These are phyloP conservation scores for Pseudisothecium myosuroides DNA, from an alignment of 225 moss, liverwort and hornwort genomes.

Conservation along the genomic window DNA sequence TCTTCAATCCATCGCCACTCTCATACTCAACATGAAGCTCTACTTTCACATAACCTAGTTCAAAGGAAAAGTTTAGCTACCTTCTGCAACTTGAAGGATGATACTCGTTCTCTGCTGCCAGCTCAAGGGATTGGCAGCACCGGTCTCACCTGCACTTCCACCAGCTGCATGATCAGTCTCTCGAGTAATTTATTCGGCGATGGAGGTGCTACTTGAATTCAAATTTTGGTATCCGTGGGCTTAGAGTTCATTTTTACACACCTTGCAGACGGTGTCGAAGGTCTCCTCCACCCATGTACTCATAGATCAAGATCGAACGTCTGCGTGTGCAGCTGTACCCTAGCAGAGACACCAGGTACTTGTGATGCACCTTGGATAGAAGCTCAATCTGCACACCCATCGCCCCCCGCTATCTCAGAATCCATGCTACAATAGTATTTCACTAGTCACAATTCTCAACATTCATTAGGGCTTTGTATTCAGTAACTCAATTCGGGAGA, in stretches of 20 bases:
- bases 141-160: background rate
- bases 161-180: background rate
- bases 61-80: background rate
- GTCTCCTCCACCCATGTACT: background rate
- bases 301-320: background rate
- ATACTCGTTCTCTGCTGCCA: conserved; percentile 7
- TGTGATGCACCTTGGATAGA: conserved; percentile 29
- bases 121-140: background rate
- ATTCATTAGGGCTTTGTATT: background rate
- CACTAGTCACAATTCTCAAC: background rate
- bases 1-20: background rate
- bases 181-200: background rate
- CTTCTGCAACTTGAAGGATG: conserved; percentile 16
- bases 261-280: conserved; percentile 25
- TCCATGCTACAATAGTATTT: background rate
- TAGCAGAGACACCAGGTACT: conserved; percentile 30
- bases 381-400: conserved; percentile 24
- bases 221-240: background rate
- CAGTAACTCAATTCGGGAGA: background rate
- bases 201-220: background rate
- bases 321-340: background rate
- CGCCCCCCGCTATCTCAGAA: background rate
- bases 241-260: background rate
- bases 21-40: background rate
- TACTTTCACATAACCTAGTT: background rate